These are phyloP conservation scores for Jatropha multifida DNA, from an alignment of 441 rosid genomes.

Conservation along the genomic window DNA sequence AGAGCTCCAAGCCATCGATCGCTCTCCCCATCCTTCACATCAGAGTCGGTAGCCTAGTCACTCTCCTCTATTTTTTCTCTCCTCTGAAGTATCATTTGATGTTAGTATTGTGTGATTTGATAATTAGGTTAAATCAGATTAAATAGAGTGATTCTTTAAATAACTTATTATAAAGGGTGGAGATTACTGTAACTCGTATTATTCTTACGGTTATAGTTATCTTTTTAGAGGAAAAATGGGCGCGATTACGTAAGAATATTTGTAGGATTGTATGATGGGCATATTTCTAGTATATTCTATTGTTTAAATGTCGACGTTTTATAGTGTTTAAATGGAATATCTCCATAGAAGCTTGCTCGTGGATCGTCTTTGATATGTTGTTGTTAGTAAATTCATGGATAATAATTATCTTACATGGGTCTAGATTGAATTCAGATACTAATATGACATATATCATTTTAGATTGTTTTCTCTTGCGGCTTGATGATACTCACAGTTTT, in stretches of 20 bases:
- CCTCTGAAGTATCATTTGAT: neutral
- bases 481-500: neutral
- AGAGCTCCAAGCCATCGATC: constrained; percentile 93
- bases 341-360: neutral
- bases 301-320: neutral
- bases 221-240: too few relatives aligned
- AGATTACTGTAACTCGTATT: too few relatives aligned
- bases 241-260: too few relatives aligned
- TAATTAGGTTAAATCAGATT: neutral
- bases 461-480: neutral
- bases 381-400: neutral
- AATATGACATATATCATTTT: neutral
- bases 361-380: neutral
- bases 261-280: too few relatives aligned
- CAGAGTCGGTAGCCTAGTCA: constrained; percentile 51
- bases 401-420: neutral
- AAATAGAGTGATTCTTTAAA: too few relatives aligned
- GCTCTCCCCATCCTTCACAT: constrained; percentile 91
- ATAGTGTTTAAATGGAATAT: neutral
- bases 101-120: neutral
- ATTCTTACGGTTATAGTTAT: too few relatives aligned
- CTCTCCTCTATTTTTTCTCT: neutral
- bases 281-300: neutral
- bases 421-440: neutral
- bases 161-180: too few relatives aligned